phyloP scores from a whole-genome alignment of 1,139 yeast species.

The Diutina neorugosa region DNA sequence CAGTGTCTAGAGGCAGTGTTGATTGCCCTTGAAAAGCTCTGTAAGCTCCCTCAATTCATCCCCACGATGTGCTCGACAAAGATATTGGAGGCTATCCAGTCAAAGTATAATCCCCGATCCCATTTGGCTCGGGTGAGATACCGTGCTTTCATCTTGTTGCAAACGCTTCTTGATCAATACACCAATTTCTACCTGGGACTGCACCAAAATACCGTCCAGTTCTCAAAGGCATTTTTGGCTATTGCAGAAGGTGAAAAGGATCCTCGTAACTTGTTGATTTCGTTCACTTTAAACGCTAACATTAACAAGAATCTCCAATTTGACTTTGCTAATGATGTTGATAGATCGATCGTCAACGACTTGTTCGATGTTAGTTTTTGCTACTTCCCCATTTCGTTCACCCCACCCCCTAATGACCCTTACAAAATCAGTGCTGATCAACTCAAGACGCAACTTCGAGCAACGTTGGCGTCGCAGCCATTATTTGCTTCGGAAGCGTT shows the following conservation, averaged over 20 bases:
- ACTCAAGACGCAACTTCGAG: conserved; percentile 45
- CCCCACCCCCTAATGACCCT: conserved; percentile 88
- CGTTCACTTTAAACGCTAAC: conserved; percentile 45
- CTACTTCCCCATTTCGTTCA: conserved; percentile 92
- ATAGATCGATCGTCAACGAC: conserved; percentile 25
- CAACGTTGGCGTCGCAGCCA: conserved; percentile 53
- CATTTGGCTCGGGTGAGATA: conserved; percentile 58
- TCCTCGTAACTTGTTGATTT: conserved; percentile 69
- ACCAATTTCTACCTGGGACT: conserved; percentile 15
- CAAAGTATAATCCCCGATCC: conserved; percentile 46
- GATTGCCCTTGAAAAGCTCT: conserved; percentile 41
- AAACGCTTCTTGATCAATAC: conserved; percentile 16
- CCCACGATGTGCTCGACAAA: conserved; percentile 15
- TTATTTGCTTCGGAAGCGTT: conserved; percentile 63
- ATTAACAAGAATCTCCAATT: conserved; percentile 32
- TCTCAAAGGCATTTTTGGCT: conserved; percentile 46
- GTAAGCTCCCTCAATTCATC: conserved; percentile 33
- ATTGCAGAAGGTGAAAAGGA: conserved; percentile 86
- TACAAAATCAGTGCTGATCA: conserved; percentile 70
- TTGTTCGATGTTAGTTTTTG: conserved; percentile 85
- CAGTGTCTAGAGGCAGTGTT: conserved; percentile 41
- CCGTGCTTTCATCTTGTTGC: conserved; percentile 42
- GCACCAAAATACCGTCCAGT: conserved; percentile 8
- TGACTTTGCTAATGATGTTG: conserved; percentile 9
- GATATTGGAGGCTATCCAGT: conserved; percentile 28